Evolutionary conservation across 1,284 basidiomycete species (phyloP).

Genomic region (Moesziomyces sp.): DNA sequence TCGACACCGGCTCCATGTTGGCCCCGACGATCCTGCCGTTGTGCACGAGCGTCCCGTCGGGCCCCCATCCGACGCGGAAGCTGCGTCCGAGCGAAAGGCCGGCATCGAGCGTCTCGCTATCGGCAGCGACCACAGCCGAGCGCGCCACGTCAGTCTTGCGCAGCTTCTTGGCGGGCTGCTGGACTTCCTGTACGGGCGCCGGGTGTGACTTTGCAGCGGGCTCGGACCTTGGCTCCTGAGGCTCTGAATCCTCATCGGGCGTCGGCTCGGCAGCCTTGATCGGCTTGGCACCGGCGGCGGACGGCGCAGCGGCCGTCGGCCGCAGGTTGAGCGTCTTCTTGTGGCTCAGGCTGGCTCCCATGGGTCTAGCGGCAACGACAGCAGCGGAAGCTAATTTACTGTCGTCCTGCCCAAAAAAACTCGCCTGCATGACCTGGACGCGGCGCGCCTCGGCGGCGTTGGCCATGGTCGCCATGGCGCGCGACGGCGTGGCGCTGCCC

Average conservation of each 20-base stretch:
- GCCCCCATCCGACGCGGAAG: constrained; percentile 91
- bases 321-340: constrained; percentile 30
- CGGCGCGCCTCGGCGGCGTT: constrained; percentile 52
- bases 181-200: constrained; percentile 14
- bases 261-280: not conserved
- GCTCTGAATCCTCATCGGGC: constrained; percentile 4
- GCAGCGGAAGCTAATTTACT: constrained; percentile 53
- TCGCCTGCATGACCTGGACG: constrained; percentile 67
- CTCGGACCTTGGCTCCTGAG: not conserved
- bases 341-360: constrained; percentile 39
- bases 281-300: constrained; percentile 8
- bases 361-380: constrained; percentile 46
- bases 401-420: constrained; percentile 66
- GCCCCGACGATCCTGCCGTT: constrained; percentile 70
- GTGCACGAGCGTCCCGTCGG: constrained; percentile 80
- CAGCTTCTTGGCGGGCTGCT: constrained; percentile 54
- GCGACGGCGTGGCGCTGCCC: constrained; percentile 40
- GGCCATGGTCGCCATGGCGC: constrained; percentile 46
- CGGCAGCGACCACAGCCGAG: constrained; percentile 76
- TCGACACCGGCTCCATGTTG: constrained; percentile 2
- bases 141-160: constrained; percentile 46
- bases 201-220: constrained; percentile 9
- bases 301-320: constrained; percentile 7
- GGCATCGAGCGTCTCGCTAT: constrained; percentile 79
- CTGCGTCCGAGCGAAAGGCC: constrained; percentile 86